These are phyloP conservation scores for Anthracocystis setariae DNA, from an alignment of 1,284 basidiomycete genomes.

Conservation along the genomic window DNA sequence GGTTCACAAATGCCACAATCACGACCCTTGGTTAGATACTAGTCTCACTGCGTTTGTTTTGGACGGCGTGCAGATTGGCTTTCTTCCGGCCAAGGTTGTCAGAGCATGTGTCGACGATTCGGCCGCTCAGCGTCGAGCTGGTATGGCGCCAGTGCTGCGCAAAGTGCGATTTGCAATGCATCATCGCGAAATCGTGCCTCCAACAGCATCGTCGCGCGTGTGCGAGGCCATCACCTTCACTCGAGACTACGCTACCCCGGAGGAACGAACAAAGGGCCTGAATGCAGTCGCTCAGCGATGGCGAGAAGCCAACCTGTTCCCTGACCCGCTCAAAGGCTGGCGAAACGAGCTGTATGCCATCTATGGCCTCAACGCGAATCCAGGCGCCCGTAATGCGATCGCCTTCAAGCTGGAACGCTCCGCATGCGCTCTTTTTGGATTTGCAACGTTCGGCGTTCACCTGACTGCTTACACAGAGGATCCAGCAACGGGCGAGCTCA, in stretches of 20 bases:
- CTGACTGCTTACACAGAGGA: conserved; percentile 72
- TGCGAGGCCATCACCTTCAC: conserved; percentile 41
- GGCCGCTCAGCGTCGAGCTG: conserved; percentile 9
- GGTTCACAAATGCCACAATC: conserved; percentile 58
- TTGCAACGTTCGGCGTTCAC: conserved; percentile 88
- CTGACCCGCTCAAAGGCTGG: conserved; percentile 67
- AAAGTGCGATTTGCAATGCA: conserved; percentile 35
- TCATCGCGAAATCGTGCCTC: conserved; percentile 35
- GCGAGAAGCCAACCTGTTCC: conserved; percentile 48
- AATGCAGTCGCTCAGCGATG: conserved; percentile 44
- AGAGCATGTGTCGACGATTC: conserved; percentile 43
- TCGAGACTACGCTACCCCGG: conserved; percentile 11
- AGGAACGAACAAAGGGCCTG: conserved; percentile 40
- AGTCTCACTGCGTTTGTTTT: conserved; percentile 51
- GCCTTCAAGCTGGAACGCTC: conserved; percentile 89
- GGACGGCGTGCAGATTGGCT: conserved; percentile 61
- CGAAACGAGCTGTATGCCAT: conserved; percentile 61
- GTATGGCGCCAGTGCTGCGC: conserved; percentile 16
- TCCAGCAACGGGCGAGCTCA: conserved; percentile 35
- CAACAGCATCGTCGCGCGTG: conserved; percentile 11
- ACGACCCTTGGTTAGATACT: conserved; percentile 59
- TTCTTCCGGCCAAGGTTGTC: conserved; percentile 47
- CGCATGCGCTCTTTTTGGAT: conserved; percentile 86
- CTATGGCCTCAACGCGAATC: conserved; percentile 45
- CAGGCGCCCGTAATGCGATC: conserved; percentile 65